Evolutionary conservation across 2,329 filamentous ascomycete genomes (phyloP).

Genomic region (Cadophora sp.): DNA sequence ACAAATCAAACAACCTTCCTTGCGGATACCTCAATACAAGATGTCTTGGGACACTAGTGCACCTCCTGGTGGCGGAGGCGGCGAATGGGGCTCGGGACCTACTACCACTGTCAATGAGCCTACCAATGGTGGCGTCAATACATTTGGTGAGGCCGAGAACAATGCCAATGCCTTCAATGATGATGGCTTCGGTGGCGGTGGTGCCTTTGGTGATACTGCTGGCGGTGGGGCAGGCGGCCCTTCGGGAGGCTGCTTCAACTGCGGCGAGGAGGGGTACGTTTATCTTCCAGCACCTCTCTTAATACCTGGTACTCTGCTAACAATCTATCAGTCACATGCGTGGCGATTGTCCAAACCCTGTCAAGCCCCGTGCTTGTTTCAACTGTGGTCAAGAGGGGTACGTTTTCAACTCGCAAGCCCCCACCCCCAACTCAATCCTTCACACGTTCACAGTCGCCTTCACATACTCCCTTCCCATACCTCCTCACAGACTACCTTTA

Average conservation of each 20-base stretch:
- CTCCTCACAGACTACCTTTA: not conserved
- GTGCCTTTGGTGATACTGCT: slow-evolving; percentile 22
- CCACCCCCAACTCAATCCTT: not conserved
- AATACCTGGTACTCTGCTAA: not conserved
- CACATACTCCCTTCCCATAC: not conserved
- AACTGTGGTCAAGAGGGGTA: slow-evolving; percentile 70
- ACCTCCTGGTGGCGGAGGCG: slow-evolving; percentile 23
- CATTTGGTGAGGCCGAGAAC: slow-evolving; percentile 22
- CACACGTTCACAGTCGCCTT: not conserved
- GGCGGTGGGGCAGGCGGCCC: slow-evolving; percentile 20
- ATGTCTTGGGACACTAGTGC: slow-evolving; percentile 42
- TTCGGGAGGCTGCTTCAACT: slow-evolving; percentile 43
- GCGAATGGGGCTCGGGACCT: slow-evolving; percentile 24
- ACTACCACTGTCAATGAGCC: slow-evolving; percentile 6
- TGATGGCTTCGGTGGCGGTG: slow-evolving; percentile 23
- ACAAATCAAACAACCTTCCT: not conserved
- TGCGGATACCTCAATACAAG: slow-evolving; percentile 12
- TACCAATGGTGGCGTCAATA: slow-evolving; percentile 17
- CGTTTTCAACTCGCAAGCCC: slow-evolving; percentile 51
- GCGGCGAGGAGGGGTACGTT: slow-evolving; percentile 62
- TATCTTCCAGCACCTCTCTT: slow-evolving; percentile 53
- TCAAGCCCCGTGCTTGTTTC: slow-evolving; percentile 37
- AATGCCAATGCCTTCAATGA: slow-evolving; percentile 19
- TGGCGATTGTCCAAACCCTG: slow-evolving; percentile 38
- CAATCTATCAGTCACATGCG: slow-evolving; percentile 32